Evolutionary conservation across 2,329 filamentous ascomycete species (phyloP).

Genomic region (Plectosphaerella sp.): DNA sequence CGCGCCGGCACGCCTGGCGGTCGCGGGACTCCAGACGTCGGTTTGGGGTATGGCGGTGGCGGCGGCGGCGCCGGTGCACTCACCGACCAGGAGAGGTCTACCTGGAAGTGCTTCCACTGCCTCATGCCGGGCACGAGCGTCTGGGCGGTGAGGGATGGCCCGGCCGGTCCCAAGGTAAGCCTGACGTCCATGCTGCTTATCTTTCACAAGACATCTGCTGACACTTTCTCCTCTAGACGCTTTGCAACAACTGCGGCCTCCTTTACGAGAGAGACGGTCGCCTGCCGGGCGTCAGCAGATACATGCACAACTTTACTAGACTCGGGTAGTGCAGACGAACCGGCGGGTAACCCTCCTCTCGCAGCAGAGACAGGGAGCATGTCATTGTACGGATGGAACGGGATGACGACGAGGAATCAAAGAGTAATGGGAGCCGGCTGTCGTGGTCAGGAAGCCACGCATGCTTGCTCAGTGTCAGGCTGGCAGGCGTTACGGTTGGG

Average conservation of each 20-base stretch:
- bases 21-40: conserved; percentile 76
- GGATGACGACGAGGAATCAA: too few species aligned
- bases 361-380: too few species aligned
- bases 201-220: background rate
- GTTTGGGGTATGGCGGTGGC: conserved; percentile 63
- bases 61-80: conserved; percentile 60
- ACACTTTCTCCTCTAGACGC: conserved; percentile 47
- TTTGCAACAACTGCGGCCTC: conserved; percentile 91
- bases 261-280: conserved; percentile 83
- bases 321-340: too few species aligned
- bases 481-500: background rate
- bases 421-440: too few species aligned
- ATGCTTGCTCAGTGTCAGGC: background rate
- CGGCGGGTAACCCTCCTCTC: too few species aligned
- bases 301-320: background rate
- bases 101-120: conserved; percentile 88
- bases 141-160: conserved; percentile 93
- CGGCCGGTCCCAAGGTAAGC: conserved; percentile 74
- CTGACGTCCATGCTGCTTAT: background rate
- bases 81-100: conserved; percentile 71
- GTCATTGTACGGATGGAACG: too few species aligned
- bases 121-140: conserved; percentile 82
- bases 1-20: conserved; percentile 61
- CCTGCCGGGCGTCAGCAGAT: conserved; percentile 67
- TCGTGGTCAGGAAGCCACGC: too few species aligned